A percentile compares a stretch with the other conserved stretches of the same genome.
Conservation (phyloP, 2,329 filamentous ascomycete genomes). For the Claviceps spartinae region DNA sequence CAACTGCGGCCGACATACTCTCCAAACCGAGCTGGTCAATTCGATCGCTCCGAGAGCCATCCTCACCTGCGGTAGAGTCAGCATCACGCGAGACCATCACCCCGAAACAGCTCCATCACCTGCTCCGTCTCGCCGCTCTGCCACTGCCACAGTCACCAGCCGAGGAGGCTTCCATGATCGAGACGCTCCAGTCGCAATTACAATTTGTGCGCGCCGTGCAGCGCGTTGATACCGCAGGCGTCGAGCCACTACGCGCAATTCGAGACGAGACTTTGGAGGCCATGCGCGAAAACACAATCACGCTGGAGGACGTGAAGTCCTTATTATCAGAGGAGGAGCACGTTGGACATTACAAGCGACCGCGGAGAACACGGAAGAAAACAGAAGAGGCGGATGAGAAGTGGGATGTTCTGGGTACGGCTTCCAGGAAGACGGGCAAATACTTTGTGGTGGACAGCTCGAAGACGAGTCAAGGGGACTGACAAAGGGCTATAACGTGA, state of each 20-base stretch:
- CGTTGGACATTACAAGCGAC: constrained; percentile 40
- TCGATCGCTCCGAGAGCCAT: constrained; percentile 39
- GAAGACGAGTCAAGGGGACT: constrained; percentile 17
- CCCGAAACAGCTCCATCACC: constrained; percentile 58
- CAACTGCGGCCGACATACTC: constrained; percentile 35
- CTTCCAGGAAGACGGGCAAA: constrained; percentile 50
- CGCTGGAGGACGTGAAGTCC: constrained; percentile 40
- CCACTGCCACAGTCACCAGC: constrained; percentile 49
- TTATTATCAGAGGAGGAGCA: constrained; percentile 47
- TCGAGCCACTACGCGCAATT: constrained; percentile 64
- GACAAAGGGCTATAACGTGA: constrained; percentile 1
- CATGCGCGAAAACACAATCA: constrained; percentile 45
- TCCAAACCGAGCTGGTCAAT: constrained; percentile 74
- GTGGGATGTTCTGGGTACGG: constrained; percentile 58
- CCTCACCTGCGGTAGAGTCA: constrained; percentile 8
- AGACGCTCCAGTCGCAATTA: constrained; percentile 67
- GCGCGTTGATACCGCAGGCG: constrained; percentile 55
- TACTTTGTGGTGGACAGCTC: constrained; percentile 67
- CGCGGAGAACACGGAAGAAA: constrained; percentile 22
- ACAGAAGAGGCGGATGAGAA: constrained; percentile 35
- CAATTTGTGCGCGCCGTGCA: constrained; percentile 86
- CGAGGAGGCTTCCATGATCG: constrained; percentile 58
- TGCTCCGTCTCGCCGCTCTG: constrained; percentile 80
- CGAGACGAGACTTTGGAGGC: constrained; percentile 63
- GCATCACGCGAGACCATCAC: constrained; percentile 35